phyloP scores from a whole-genome alignment of 2,329 filamentous ascomycete genomes.

The Daldinia eschscholtzii region DNA sequence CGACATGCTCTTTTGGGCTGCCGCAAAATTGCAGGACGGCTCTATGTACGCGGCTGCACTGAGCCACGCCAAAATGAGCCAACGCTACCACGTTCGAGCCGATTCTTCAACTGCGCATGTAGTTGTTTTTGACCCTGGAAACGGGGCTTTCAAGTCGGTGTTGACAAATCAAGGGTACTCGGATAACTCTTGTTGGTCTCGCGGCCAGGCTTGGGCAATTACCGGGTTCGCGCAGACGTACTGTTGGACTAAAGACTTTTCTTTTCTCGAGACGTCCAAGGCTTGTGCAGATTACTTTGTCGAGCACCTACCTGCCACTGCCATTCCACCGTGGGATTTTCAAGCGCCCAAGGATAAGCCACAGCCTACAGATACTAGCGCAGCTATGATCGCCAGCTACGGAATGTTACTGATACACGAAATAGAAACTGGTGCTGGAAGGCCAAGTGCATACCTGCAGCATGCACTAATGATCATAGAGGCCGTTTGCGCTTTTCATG shows the following conservation, averaged over 20 bases:
- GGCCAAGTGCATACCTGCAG: slow-evolving; percentile 48
- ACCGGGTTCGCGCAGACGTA: slow-evolving; percentile 62
- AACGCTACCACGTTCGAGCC: background rate
- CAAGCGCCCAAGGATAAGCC: slow-evolving; percentile 19
- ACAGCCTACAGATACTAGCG: slow-evolving; percentile 55
- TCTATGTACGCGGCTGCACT: slow-evolving; percentile 24
- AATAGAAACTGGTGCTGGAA: slow-evolving; percentile 39
- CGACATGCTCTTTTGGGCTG: slow-evolving; percentile 58
- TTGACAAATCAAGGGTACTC: slow-evolving; percentile 62
- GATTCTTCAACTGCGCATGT: background rate
- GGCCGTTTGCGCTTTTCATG: slow-evolving; percentile 44
- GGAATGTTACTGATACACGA: slow-evolving; percentile 56
- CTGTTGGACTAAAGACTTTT: slow-evolving; percentile 58
- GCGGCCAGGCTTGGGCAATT: slow-evolving; percentile 64
- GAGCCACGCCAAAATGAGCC: background rate
- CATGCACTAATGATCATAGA: slow-evolving; percentile 47
- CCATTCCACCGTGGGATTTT: slow-evolving; percentile 54
- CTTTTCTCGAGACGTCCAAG: slow-evolving; percentile 59
- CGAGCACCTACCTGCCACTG: slow-evolving; percentile 52
- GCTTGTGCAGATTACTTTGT: slow-evolving; percentile 62
- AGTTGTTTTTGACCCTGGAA: slow-evolving; percentile 37
- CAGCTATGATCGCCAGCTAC: slow-evolving; percentile 56
- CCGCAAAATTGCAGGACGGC: slow-evolving; percentile 51
- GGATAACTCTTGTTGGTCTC: slow-evolving; percentile 60
- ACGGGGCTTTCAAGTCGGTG: slow-evolving; percentile 55